A percentile compares a stretch with the other conserved stretches of the same genome.
Evolutionary conservation across 345 rosid species (phyloP).

Genomic region (Salix suchowensis): DNA sequence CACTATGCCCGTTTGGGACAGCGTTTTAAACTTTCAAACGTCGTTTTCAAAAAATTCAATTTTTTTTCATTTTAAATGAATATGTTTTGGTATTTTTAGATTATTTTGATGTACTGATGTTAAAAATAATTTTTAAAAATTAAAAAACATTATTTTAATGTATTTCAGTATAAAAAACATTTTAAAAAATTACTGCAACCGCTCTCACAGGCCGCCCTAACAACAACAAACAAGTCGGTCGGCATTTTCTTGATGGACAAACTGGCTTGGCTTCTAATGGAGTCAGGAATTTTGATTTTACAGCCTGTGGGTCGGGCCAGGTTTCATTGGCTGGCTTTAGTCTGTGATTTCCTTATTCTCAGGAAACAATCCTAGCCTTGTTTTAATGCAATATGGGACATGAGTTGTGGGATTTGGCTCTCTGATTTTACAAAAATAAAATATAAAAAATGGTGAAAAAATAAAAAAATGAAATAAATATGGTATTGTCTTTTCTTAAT

Average conservation of each 20-base stretch:
- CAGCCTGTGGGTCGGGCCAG: conserved; percentile 12
- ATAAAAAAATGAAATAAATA: background rate
- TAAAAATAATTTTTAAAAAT: too few species aligned
- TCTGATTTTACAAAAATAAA: background rate
- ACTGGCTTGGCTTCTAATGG: conserved; percentile 23
- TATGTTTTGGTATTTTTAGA: too few species aligned
- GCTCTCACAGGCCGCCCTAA: too few species aligned
- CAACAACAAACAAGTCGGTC: conserved; percentile 13
- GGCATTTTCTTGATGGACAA: conserved; percentile 28
- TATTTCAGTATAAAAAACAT: too few species aligned
- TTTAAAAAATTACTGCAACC: too few species aligned
- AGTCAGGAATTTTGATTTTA: conserved; percentile 12
- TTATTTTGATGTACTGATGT: too few species aligned
- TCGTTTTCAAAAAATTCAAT: too few species aligned
- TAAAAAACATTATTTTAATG: too few species aligned
- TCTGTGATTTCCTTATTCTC: background rate
- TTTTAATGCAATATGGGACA: background rate
- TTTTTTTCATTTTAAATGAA: too few species aligned
- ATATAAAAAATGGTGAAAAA: background rate
- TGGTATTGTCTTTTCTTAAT: background rate
- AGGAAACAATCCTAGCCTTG: background rate
- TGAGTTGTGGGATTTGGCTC: background rate
- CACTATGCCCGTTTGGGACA: too few species aligned
- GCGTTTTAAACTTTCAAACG: too few species aligned
- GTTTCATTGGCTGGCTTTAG: background rate